These are phyloP conservation scores for Barbarea vulgaris DNA, from an alignment of 345 rosid species.

Conservation along the genomic window DNA sequence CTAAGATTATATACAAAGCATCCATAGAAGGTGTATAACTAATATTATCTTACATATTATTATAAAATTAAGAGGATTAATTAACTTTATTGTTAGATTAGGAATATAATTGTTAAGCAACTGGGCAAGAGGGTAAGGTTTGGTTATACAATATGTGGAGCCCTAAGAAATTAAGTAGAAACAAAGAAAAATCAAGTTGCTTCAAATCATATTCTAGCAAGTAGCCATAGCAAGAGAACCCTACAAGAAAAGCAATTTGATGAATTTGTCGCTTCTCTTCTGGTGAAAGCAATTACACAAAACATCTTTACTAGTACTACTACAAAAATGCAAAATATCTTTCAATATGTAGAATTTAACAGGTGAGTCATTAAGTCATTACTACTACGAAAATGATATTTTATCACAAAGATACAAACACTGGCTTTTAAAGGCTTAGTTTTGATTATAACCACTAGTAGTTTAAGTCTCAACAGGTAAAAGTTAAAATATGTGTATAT, in stretches of 20 bases:
- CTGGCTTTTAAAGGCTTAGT: not conserved
- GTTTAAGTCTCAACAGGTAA: not conserved
- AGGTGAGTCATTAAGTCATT: not conserved
- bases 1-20: slow-evolving; percentile 32
- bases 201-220: slow-evolving; percentile 39
- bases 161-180: slow-evolving; percentile 25
- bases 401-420: not conserved
- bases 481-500: not conserved
- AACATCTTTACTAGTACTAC: slow-evolving; percentile 5
- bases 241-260: slow-evolving; percentile 39
- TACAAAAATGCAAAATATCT: slow-evolving; percentile 22
- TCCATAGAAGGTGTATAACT: slow-evolving; percentile 9
- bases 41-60: slow-evolving; percentile 12
- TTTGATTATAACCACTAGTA: not conserved
- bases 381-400: not conserved
- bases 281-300: not conserved
- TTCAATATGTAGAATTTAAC: not conserved
- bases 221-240: slow-evolving; percentile 35
- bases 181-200: slow-evolving; percentile 37
- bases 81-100: not conserved
- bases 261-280: slow-evolving; percentile 29
- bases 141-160: slow-evolving; percentile 40
- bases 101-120: slow-evolving; percentile 24
- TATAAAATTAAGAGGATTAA: not conserved
- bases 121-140: slow-evolving; percentile 28